phyloP scores from a whole-genome alignment of 2,329 filamentous ascomycete species.

The Botrytis galanthina region DNA sequence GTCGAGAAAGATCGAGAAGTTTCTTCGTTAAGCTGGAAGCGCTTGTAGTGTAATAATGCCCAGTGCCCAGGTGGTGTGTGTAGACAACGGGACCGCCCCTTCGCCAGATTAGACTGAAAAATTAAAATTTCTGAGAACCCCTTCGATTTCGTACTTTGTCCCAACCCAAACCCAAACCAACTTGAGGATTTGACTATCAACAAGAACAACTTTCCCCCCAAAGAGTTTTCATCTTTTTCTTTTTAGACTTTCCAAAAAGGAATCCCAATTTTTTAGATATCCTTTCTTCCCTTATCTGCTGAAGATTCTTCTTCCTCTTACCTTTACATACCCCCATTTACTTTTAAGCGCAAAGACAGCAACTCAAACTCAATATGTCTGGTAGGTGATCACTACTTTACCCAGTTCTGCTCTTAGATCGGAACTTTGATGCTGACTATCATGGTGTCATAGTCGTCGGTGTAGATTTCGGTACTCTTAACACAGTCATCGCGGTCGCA shows the following conservation, averaged over 20 bases:
- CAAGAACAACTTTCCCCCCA: not conserved
- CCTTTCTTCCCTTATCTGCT: not conserved
- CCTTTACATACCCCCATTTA: not conserved
- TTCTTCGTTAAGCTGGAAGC: conserved; percentile 12
- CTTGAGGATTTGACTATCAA: not conserved
- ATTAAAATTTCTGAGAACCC: conserved; percentile 5
- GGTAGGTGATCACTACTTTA: not conserved
- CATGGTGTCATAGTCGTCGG: conserved; percentile 34
- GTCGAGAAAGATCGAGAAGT: conserved; percentile 21
- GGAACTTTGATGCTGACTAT: not conserved
- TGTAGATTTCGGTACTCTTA: conserved; percentile 86
- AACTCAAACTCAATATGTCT: conserved; percentile 12
- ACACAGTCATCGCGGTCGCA: conserved; percentile 96
- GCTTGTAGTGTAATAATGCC: not conserved
- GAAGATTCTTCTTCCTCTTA: not conserved
- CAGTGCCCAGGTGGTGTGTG: not conserved
- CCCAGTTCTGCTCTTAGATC: not conserved
- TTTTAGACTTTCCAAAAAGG: not conserved
- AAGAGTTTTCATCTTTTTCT: not conserved
- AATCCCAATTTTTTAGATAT: not conserved
- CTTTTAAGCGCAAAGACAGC: conserved; percentile 12
- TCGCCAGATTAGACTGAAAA: conserved; percentile 13
- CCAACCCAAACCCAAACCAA: no score
- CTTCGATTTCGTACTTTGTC: not conserved
- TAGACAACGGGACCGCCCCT: conserved; percentile 7